These are phyloP conservation scores for Didymella pinodella DNA, from an alignment of 2,329 filamentous ascomycete genomes.

Conservation along the genomic window DNA sequence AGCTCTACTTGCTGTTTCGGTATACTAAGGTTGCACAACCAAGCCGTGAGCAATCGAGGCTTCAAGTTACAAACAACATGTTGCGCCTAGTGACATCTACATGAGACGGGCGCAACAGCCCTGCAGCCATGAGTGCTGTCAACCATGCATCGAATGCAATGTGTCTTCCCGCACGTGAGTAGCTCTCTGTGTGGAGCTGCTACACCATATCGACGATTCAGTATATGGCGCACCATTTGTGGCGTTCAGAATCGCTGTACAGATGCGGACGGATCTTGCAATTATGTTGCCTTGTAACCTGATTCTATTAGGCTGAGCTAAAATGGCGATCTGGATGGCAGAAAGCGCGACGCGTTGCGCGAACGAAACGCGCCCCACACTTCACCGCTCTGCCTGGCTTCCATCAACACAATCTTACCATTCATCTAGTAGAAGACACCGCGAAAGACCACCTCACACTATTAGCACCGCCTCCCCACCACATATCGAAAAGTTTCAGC, in stretches of 20 bases:
- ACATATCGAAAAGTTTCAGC: conserved; percentile 15
- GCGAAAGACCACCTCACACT: background rate
- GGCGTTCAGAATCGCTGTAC: background rate
- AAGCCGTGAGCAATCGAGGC: background rate
- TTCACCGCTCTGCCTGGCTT: background rate
- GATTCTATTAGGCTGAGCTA: background rate
- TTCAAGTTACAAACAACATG: background rate
- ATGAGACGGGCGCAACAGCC: background rate
- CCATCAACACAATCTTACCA: conserved; percentile 3
- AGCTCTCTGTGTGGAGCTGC: background rate
- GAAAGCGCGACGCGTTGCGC: background rate
- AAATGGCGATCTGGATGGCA: background rate
- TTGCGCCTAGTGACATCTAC: background rate
- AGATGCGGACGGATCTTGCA: background rate
- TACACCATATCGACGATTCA: background rate
- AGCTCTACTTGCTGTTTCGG: background rate
- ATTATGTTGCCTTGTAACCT: background rate
- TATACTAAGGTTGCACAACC: background rate
- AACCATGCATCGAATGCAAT: background rate
- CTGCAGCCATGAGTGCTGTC: background rate
- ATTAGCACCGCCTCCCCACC: background rate
- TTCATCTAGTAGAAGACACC: background rate
- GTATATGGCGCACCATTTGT: background rate
- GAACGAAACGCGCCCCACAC: conserved; percentile 8
- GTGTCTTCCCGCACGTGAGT: background rate